These are phyloP conservation scores for Neonothopanus nambi DNA, from an alignment of 1,284 basidiomycete genomes.

Conservation along the genomic window DNA sequence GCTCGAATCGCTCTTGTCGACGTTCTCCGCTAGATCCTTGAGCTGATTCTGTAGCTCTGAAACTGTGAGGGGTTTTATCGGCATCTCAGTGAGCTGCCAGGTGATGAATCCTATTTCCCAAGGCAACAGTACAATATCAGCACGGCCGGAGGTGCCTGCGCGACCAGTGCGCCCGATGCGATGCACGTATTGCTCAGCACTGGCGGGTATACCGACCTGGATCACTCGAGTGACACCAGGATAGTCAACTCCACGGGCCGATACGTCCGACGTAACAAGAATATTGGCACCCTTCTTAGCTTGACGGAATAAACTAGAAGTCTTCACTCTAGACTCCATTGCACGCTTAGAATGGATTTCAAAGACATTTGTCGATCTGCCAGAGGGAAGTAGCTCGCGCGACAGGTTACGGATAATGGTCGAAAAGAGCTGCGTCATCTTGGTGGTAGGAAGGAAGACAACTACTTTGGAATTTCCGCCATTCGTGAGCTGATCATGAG, in stretches of 20 bases:
- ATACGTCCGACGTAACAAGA: slow-evolving; percentile 88
- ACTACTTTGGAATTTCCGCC: slow-evolving; percentile 78
- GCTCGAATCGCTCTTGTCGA: slow-evolving; percentile 39
- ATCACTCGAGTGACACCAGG: slow-evolving; percentile 92
- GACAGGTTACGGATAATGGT: slow-evolving; percentile 59
- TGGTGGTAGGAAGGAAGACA: slow-evolving; percentile 90
- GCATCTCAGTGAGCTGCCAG: slow-evolving; percentile 67
- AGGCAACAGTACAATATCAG: slow-evolving; percentile 84
- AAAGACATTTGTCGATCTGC: slow-evolving; percentile 56
- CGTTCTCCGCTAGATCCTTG: slow-evolving; percentile 46
- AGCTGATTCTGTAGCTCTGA: slow-evolving; percentile 55
- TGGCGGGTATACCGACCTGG: slow-evolving; percentile 82
- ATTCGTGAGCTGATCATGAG: slow-evolving; percentile 86
- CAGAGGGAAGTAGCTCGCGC: slow-evolving; percentile 45
- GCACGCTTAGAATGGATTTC: slow-evolving; percentile 88
- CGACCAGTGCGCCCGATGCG: slow-evolving; percentile 92
- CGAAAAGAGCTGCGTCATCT: slow-evolving; percentile 78
- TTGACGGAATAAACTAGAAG: slow-evolving; percentile 69
- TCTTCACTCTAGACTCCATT: slow-evolving; percentile 65
- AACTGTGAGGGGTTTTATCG: slow-evolving; percentile 63
- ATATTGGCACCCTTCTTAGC: slow-evolving; percentile 63
- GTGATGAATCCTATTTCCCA: slow-evolving; percentile 81
- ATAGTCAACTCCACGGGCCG: slow-evolving; percentile 90
- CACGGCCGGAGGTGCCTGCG: slow-evolving; percentile 64
- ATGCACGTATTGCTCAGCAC: slow-evolving; percentile 84